These are phyloP conservation scores for Taiozyma onychis DNA, from an alignment of 1,139 yeast species.

Conservation along the genomic window DNA sequence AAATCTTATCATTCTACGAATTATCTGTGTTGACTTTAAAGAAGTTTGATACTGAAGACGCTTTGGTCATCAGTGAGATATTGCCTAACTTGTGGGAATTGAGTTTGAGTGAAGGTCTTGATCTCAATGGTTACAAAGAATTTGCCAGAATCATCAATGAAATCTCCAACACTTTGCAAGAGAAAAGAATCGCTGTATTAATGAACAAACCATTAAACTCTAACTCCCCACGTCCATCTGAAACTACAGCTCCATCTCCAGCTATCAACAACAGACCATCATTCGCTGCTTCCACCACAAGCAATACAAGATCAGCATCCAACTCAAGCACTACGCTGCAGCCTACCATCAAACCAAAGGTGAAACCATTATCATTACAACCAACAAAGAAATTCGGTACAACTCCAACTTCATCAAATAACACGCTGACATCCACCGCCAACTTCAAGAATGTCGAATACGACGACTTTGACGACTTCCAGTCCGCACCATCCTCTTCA, in stretches of 20 bases:
- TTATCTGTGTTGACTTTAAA: neutral
- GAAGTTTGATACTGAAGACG: constrained; percentile 4
- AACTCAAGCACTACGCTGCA: neutral
- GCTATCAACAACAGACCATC: constrained; percentile 5
- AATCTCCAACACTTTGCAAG: constrained; percentile 33
- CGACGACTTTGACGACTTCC: constrained; percentile 28
- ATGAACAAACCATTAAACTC: constrained; percentile 11
- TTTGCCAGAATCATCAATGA: constrained; percentile 33
- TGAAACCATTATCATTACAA: constrained; percentile 15
- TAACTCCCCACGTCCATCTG: constrained; percentile 1
- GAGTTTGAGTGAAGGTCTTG: neutral
- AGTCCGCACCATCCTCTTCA: neutral
- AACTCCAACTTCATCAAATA: constrained; percentile 1
- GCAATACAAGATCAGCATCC: neutral
- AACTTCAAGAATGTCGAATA: constrained; percentile 6
- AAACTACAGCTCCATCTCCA: constrained; percentile 4
- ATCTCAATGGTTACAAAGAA: constrained; percentile 31
- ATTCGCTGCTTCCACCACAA: neutral
- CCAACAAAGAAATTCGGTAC: constrained; percentile 10
- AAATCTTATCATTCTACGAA: constrained; percentile 46
- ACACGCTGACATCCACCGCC: constrained; percentile 4
- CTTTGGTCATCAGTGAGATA: constrained; percentile 4
- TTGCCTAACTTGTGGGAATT: constrained; percentile 9
- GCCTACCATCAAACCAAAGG: constrained; percentile 16
- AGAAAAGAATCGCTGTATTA: constrained; percentile 26